Conservation (phyloP, 2,329 filamentous ascomycete genomes). For the Fusarium verrucosum region DNA sequence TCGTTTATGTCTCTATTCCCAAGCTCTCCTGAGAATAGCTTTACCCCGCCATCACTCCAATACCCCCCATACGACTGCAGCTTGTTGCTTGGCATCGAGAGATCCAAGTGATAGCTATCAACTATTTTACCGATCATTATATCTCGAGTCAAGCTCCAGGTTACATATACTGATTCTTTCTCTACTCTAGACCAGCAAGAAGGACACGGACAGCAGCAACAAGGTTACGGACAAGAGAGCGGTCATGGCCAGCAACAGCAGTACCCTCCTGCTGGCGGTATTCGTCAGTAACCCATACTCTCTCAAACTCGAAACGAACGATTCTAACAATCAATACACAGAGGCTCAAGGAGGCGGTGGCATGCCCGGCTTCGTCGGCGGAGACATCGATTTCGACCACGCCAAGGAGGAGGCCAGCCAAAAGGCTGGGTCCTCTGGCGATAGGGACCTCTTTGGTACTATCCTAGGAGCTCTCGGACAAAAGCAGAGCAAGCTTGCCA, state of each 20-base stretch:
- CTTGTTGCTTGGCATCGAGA: neutral
- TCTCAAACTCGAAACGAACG: neutral
- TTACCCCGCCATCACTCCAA: constrained; percentile 40
- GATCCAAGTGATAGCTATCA: neutral
- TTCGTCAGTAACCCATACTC: constrained; percentile 41
- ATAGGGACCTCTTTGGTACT: constrained; percentile 59
- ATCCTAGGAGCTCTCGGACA: constrained; percentile 59
- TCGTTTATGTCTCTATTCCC: neutral
- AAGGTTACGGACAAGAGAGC: constrained; percentile 9
- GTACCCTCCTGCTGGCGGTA: constrained; percentile 37
- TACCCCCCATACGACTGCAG: constrained; percentile 17
- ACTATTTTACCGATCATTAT: neutral
- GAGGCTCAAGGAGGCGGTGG: constrained; percentile 50
- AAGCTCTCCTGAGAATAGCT: neutral
- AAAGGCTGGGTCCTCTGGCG: constrained; percentile 58
- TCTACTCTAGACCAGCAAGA: constrained; percentile 20
- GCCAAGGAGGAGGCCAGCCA: constrained; percentile 60
- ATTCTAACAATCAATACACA: constrained; percentile 38
- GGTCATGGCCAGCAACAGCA: constrained; percentile 32
- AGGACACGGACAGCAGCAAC: constrained; percentile 15
- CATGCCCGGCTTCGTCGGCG: constrained; percentile 50
- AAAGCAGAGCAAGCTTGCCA: constrained; percentile 59
- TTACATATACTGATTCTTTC: constrained; percentile 3
- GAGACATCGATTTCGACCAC: constrained; percentile 59
- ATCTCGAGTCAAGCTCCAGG: neutral